A percentile compares a stretch with the other conserved stretches of the same genome.
Conservation (phyloP, 2,329 filamentous ascomycete species). For the Colletotrichum tropicale region DNA sequence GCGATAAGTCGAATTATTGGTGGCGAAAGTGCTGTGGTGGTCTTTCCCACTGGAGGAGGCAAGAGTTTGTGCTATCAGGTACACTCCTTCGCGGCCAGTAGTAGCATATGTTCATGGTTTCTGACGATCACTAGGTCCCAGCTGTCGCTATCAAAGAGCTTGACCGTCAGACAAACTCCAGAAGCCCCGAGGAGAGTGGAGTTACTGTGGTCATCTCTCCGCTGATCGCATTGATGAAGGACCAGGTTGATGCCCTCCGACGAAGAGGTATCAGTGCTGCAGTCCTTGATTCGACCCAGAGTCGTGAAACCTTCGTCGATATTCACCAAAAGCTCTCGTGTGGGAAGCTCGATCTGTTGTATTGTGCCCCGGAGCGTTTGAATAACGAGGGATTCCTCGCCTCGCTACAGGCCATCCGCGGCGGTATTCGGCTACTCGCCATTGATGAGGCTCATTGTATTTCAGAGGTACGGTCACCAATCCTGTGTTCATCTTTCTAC, state of each 20-base stretch:
- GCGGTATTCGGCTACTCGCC: slow-evolving; percentile 60
- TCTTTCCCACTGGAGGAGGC: slow-evolving; percentile 55
- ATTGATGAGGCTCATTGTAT: slow-evolving; percentile 66
- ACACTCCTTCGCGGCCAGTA: not conserved
- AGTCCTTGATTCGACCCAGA: slow-evolving; percentile 61
- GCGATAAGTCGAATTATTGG: slow-evolving; percentile 41
- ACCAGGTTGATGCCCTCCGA: slow-evolving; percentile 61
- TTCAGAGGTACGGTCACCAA: slow-evolving; percentile 40
- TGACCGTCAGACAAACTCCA: slow-evolving; percentile 34
- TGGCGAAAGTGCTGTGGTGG: slow-evolving; percentile 45
- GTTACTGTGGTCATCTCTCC: slow-evolving; percentile 63
- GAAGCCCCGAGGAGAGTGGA: slow-evolving; percentile 40
- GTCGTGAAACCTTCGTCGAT: slow-evolving; percentile 46
- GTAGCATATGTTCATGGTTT: not conserved
- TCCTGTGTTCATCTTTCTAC: fast-evolving
- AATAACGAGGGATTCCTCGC: slow-evolving; percentile 66
- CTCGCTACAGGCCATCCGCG: slow-evolving; percentile 56
- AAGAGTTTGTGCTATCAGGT: slow-evolving; percentile 56
- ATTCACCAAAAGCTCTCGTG: slow-evolving; percentile 42
- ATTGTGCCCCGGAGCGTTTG: slow-evolving; percentile 63
- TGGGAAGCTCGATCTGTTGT: slow-evolving; percentile 57
- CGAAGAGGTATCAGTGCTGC: slow-evolving; percentile 56
- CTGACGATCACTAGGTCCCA: slow-evolving; percentile 39
- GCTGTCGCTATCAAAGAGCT: slow-evolving; percentile 50
- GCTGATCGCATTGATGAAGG: slow-evolving; percentile 64